Evolutionary conservation across 352 stramenopile genomes (phyloP).

Genomic region (Phytophthora colocasiae): DNA sequence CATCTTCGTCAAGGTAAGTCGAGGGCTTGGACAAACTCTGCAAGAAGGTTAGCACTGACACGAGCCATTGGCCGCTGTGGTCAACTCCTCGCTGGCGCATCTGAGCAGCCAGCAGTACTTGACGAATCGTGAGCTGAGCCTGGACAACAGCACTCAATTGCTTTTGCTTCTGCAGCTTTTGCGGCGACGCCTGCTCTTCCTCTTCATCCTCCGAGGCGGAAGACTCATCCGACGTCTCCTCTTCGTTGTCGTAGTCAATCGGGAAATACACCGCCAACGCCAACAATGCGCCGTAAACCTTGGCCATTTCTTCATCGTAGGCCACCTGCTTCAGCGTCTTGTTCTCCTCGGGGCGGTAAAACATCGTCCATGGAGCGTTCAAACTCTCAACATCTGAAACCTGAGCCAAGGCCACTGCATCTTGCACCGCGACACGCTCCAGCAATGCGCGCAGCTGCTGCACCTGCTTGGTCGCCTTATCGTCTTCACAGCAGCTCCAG

Average conservation of each 20-base stretch:
- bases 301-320: constrained; percentile 56
- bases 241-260: constrained; percentile 41
- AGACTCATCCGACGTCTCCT: constrained; percentile 52
- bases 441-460: constrained; percentile 49
- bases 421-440: constrained; percentile 50
- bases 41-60: constrained; percentile 49
- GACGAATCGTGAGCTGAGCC: constrained; percentile 44
- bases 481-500: constrained; percentile 42
- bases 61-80: constrained; percentile 49
- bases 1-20: constrained; percentile 53
- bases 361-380: constrained; percentile 53
- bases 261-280: constrained; percentile 64
- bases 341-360: constrained; percentile 55
- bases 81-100: constrained; percentile 38
- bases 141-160: constrained; percentile 39
- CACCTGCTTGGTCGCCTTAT: constrained; percentile 35
- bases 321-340: constrained; percentile 37
- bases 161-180: constrained; percentile 16
- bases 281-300: constrained; percentile 55
- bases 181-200: constrained; percentile 15
- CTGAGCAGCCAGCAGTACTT: constrained; percentile 51
- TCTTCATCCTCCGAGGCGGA: constrained; percentile 44
- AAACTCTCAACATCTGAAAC: constrained; percentile 4
- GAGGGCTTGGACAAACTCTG: constrained; percentile 50
- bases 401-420: constrained; percentile 32